Evolutionary conservation across 495 filamentous ascomycete genomes (phyloP), one percentile per base, ranked within the genome.

Genomic region (Evernia prunastri): DNA sequence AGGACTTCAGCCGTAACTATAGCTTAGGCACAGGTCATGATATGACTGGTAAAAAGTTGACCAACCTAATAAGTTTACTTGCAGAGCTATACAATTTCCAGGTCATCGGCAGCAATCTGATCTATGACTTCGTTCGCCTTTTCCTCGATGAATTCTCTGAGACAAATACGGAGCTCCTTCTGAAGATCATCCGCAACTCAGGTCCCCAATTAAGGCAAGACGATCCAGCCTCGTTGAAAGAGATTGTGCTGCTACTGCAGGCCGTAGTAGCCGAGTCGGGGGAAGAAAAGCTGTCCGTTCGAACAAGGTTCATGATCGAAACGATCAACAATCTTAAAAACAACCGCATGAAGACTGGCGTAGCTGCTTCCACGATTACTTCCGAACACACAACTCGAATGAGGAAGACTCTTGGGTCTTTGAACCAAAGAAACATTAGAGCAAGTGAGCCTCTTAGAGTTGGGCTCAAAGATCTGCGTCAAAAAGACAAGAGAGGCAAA

Each of bases 281-380:
- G 39, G 86, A 89, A 71, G 78, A 79, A 23, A 86, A 82, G 53
- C 78, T 96, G 23, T 93, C 91, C 18, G 89, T 96, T 15, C 86
- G 94, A 57, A 96, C 92, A 1, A 95, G 89, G 66, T 97, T 97
- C 76, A 97, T 97, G 95, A 92, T 98, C 56, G 94, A 97, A 66
- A 92, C 88, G 3, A 94, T 98, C 71, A 92, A 89, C 65, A 88
- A 94, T 69, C 79, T 97, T 36, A 96, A 96, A 72, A 96, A 96
- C 80, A 97, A 96, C 76, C 87, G 88, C 57, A 78, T 92, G 70
- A 97, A 93, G 76, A 82, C 88, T 31, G 86, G 84, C 13, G 78
- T 78, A 20, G 80, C 79, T 20, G 81, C 80, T 20, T 87, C 89
- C 7, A 83, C 76, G 15, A 76, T 92, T 6, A 77, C 82, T 6